These are phyloP conservation scores for Leucoagaricus sp. DNA, from an alignment of 1,284 basidiomycete genomes.

Conservation along the genomic window DNA sequence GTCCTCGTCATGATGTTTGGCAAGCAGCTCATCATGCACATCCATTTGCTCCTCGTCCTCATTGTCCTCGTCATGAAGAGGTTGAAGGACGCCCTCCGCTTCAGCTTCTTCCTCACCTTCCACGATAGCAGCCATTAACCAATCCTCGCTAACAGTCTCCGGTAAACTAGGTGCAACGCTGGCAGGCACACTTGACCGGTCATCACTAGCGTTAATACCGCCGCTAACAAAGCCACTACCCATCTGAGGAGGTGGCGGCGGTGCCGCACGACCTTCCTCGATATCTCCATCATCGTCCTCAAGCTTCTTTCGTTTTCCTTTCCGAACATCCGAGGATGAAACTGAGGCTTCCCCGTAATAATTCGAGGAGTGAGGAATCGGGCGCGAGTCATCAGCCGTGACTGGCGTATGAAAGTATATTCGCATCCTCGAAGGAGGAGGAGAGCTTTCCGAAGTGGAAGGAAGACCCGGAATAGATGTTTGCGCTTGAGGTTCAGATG, in stretches of 20 bases:
- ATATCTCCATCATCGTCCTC: slow-evolving; percentile 80
- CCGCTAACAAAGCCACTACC: slow-evolving; percentile 32
- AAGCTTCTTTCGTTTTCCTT: slow-evolving; percentile 81
- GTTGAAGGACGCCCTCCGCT: slow-evolving; percentile 34
- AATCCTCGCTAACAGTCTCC: slow-evolving; percentile 76
- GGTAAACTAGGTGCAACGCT: slow-evolving; percentile 71
- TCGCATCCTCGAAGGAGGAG: slow-evolving; percentile 76
- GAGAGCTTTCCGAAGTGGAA: slow-evolving; percentile 31
- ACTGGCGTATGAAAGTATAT: slow-evolving; percentile 88
- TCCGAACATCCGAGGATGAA: slow-evolving; percentile 57
- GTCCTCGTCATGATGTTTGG: slow-evolving; percentile 35
- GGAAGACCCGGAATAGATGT: slow-evolving; percentile 15
- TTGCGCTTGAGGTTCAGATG: slow-evolving; percentile 19
- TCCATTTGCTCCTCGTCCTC: slow-evolving; percentile 48
- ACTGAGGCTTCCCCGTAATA: slow-evolving; percentile 38
- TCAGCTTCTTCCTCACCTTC: slow-evolving; percentile 57
- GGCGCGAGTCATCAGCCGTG: slow-evolving; percentile 73
- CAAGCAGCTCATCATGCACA: slow-evolving; percentile 39
- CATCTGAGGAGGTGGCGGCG: slow-evolving; percentile 63
- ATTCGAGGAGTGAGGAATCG: slow-evolving; percentile 57
- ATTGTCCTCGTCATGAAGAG: slow-evolving; percentile 42
- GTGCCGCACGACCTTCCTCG: slow-evolving; percentile 66
- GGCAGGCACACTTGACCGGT: slow-evolving; percentile 63
- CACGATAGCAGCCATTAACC: slow-evolving; percentile 82
- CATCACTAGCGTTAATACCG: slow-evolving; percentile 35